A percentile compares a stretch with the other conserved stretches of the same genome.
phyloP scores from a whole-genome alignment of 2,329 filamentous ascomycete species.

The Talaromyces piceae region DNA sequence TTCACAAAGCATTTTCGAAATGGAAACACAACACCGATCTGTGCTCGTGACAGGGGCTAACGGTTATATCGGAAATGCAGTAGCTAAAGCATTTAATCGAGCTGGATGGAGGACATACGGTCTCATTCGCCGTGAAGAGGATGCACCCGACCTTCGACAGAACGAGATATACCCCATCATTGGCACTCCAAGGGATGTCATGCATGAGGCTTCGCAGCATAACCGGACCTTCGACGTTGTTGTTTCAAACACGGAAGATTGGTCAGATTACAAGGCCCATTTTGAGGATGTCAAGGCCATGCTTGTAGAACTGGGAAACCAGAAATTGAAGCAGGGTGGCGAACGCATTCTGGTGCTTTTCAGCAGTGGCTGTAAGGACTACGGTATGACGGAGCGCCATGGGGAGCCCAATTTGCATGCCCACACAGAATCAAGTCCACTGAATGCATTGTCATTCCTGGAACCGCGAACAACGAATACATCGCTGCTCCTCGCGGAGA shows the following conservation, averaged over 20 bases:
- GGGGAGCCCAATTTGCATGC: constrained; percentile 2
- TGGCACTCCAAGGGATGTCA: neutral
- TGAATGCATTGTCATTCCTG: constrained; percentile 4
- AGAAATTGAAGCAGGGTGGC: neutral
- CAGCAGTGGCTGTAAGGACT: constrained; percentile 10
- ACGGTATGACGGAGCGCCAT: constrained; percentile 6
- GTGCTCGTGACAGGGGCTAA: constrained; percentile 9
- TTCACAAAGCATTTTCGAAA: neutral
- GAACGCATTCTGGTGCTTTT: constrained; percentile 5
- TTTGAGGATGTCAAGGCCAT: constrained; percentile 1
- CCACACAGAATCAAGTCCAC: constrained; percentile 6
- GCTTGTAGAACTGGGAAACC: neutral
- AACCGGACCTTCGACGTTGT: constrained; percentile 3
- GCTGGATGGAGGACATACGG: constrained; percentile 10
- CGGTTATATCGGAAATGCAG: constrained; percentile 10
- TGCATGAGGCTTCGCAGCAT: neutral
- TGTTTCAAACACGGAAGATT: constrained; percentile 10
- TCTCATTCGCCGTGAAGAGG: constrained; percentile 9
- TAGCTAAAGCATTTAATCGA: constrained; percentile 9
- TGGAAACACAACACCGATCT: neutral
- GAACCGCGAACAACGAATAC: constrained; percentile 2
- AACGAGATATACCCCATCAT: constrained; percentile 9
- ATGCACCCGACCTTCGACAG: constrained; percentile 9
- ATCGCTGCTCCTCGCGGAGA: neutral
- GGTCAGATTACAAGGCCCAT: constrained; percentile 9